Evolutionary conservation across 2,329 filamentous ascomycete genomes (phyloP).

Genomic region (Seiridium unicorne): DNA sequence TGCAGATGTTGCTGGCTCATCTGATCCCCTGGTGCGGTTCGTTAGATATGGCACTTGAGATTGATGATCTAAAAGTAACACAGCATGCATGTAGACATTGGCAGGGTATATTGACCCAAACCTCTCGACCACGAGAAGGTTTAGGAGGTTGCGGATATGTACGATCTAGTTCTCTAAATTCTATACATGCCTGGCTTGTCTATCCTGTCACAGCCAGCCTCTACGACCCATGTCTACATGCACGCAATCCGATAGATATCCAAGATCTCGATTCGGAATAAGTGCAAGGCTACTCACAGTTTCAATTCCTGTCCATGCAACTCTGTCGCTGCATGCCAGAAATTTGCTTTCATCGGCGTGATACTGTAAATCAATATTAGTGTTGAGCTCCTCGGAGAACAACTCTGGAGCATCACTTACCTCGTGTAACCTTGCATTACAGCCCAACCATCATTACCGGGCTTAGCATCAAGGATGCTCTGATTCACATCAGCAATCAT

Average conservation of each 20-base stretch:
- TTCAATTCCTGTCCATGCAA: conserved; percentile 70
- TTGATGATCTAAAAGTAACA: background rate
- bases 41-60: conserved; percentile 14
- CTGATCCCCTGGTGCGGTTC: conserved; percentile 8
- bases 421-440: conserved; percentile 86
- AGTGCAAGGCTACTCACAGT: conserved; percentile 65
- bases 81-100: conserved; percentile 4
- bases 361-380: conserved; percentile 54
- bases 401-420: conserved; percentile 41
- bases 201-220: conserved; percentile 5
- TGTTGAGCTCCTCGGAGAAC: conserved; percentile 1
- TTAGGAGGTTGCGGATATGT: background rate
- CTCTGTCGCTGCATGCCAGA: conserved; percentile 70
- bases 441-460: conserved; percentile 90
- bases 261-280: background rate
- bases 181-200: conserved; percentile 14
- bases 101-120: background rate
- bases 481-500: conserved; percentile 79
- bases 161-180: conserved; percentile 22
- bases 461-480: conserved; percentile 75
- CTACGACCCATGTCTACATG: background rate
- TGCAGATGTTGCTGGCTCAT: conserved; percentile 12
- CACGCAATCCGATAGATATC: background rate
- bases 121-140: background rate
- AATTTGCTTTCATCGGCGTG: conserved; percentile 89